phyloP scores from a whole-genome alignment of 805 yeast species.

The Ogataea zsoltii region DNA sequence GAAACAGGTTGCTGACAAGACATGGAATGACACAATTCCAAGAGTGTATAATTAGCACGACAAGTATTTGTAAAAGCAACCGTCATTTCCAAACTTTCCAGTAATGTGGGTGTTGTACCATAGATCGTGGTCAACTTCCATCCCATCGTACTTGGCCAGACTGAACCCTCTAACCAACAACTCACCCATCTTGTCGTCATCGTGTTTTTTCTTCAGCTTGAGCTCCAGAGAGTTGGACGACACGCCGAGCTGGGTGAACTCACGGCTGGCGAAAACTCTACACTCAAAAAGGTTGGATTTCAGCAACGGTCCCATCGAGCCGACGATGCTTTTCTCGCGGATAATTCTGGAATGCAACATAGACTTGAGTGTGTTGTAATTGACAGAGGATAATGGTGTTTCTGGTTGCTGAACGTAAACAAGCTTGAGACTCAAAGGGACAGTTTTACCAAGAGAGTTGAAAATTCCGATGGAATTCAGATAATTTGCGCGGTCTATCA shows the following conservation, averaged over 20 bases:
- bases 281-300: conserved; percentile 64
- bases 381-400: conserved; percentile 17
- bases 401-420: conserved; percentile 36
- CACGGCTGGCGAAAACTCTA: conserved; percentile 37
- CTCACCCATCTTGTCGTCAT: conserved; percentile 47
- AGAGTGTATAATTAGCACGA: conserved; percentile 30
- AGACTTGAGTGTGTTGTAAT: conserved; percentile 44
- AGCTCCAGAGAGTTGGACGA: conserved; percentile 60
- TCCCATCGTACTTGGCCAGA: conserved; percentile 47
- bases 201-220: conserved; percentile 43
- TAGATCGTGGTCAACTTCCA: conserved; percentile 44
- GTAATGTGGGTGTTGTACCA: conserved; percentile 48
- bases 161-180: conserved; percentile 64
- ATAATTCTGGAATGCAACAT: conserved; percentile 51
- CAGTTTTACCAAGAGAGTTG: conserved; percentile 33
- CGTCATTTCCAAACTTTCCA: conserved; percentile 71
- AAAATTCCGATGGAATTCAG: conserved; percentile 53
- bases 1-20: conserved; percentile 33
- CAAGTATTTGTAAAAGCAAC: conserved; percentile 56
- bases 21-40: conserved; percentile 37
- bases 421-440: conserved; percentile 38
- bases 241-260: conserved; percentile 49
- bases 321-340: conserved; percentile 46
- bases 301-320: conserved; percentile 58
- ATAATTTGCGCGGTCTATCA: conserved; percentile 38